Conservation (phyloP, 208 protist species). For the Trypanosoma congolense region DNA sequence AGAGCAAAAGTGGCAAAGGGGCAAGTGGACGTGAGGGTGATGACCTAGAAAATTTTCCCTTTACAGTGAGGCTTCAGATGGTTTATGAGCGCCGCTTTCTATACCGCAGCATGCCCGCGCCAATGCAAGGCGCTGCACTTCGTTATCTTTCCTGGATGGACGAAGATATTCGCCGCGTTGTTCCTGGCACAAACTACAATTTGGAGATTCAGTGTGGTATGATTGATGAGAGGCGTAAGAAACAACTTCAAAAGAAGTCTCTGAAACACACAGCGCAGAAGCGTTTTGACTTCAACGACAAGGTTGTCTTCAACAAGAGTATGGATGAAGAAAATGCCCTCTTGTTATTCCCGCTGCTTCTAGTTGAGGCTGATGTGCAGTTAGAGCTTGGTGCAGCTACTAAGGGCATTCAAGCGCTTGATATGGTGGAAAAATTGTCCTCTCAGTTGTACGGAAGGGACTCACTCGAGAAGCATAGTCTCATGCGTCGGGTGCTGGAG, state of each 20-base stretch:
- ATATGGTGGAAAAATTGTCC: constrained; percentile 18
- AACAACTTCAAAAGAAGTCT: constrained; percentile 11
- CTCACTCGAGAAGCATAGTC: constrained; percentile 17
- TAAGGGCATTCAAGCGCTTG: constrained; percentile 22
- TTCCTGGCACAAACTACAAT: constrained; percentile 19
- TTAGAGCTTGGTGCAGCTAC: constrained; percentile 24
- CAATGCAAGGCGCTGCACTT: constrained; percentile 10
- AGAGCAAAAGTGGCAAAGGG: too few relatives aligned
- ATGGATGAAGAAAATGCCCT: constrained; percentile 27
- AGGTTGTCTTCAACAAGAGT: constrained; percentile 13
- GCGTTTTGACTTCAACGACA: constrained; percentile 17
- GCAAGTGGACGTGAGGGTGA: neutral
- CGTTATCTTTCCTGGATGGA: constrained; percentile 19
- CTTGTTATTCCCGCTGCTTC: constrained; percentile 17
- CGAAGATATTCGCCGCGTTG: constrained; percentile 17
- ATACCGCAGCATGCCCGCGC: constrained; percentile 14
- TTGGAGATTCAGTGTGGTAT: constrained; percentile 18
- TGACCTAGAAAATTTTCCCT: neutral
- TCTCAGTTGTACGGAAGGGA: constrained; percentile 21
- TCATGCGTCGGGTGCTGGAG: constrained; percentile 23
- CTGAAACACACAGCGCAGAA: constrained; percentile 14
- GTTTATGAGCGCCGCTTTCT: constrained; percentile 11
- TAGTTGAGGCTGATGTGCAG: constrained; percentile 23
- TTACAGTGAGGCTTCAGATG: constrained; percentile 10
- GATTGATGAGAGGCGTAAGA: constrained; percentile 17